Evolutionary conservation across 108 stramenopile genomes (phyloP), one percentile per base, ranked within the genome.

Genomic region (Nitzschia palea): DNA sequence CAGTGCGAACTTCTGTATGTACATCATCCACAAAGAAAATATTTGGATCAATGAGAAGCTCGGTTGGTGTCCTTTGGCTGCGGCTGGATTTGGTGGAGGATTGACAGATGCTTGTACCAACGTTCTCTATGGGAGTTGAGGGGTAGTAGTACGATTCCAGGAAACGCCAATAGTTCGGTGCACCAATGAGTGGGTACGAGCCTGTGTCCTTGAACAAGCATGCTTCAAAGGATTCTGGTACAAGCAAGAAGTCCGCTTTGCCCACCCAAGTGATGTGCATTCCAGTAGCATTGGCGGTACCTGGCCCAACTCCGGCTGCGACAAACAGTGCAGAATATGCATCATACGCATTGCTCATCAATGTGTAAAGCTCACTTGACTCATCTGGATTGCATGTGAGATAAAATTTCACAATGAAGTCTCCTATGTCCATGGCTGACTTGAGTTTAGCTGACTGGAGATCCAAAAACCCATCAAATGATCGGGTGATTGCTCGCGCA

Each of bases 181-280:
- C 59, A 60, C 20, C 59, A 12, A 23, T 40, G 15, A 40, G 40
- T 14, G 59, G 40, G 33, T 60, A 60, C 12, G 59, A 40, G 14
- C 40, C 40, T 5, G 6, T 60, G 2, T 36, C 43, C 22, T 60
- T 25, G 40, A 60, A 60, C 14, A 60, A 25, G 1, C 20, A 5
- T 2, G 2, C 5, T 6, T 60, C 59, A 22, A 42, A 60, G 25
- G 25, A 40, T 23, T n/a, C n/a, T n/a, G n/a, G n/a, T n/a, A n/a
- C n/a, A n/a, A n/a, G n/a, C n/a, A n/a, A n/a, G n/a, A n/a, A n/a
- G n/a, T n/a, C n/a, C n/a, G n/a, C n/a, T n/a, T n/a, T n/a, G n/a
- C n/a, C n/a, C n/a, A n/a, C n/a, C 36, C 36, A 60, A 6, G 28
- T 10, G 26, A 72, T 58, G 63, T 72, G 71, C 71, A 72, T 72